Percentiles rank a stretch among this genome's conserved stretches.
Evolutionary conservation across 2,329 filamentous ascomycete species (phyloP).

Genomic region (Cytospora schulzeri): DNA sequence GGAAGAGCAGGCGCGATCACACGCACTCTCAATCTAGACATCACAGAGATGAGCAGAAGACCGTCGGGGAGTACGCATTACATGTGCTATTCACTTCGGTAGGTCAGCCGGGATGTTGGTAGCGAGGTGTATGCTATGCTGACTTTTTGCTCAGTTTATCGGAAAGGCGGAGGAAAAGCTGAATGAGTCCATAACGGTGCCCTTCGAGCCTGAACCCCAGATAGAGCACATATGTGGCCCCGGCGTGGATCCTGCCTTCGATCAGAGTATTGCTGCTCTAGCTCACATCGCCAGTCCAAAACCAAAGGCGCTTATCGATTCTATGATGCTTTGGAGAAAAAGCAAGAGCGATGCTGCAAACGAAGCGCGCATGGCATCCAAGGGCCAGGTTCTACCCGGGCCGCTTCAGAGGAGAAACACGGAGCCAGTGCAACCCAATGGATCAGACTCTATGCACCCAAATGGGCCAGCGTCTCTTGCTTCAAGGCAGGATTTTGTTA

Average conservation of each 20-base stretch:
- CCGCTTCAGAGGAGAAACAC: conserved; percentile 72
- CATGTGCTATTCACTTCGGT: conserved; percentile 95
- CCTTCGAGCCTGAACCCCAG: conserved; percentile 77
- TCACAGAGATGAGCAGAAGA: conserved; percentile 77
- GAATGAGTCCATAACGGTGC: conserved; percentile 78
- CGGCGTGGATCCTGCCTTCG: conserved; percentile 84
- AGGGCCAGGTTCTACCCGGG: conserved; percentile 36
- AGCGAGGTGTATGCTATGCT: conserved; percentile 32
- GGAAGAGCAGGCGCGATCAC: conserved; percentile 71
- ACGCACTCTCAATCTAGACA: conserved; percentile 74
- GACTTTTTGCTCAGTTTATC: conserved; percentile 68
- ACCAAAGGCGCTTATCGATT: conserved; percentile 93
- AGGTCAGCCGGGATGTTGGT: conserved; percentile 38
- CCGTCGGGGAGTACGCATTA: conserved; percentile 95
- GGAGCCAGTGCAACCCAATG: conserved; percentile 61
- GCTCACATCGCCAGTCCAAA: conserved; percentile 94
- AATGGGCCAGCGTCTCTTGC: conserved; percentile 45
- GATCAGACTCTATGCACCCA: conserved; percentile 36
- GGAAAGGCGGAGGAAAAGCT: conserved; percentile 96
- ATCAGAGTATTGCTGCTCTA: conserved; percentile 89
- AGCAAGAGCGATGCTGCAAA: conserved; percentile 88
- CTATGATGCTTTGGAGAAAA: conserved; percentile 97
- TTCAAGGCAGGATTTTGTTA: conserved; percentile 69
- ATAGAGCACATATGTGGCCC: conserved; percentile 91
- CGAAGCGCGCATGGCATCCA: conserved; percentile 53